Evolutionary conservation across 2,329 filamentous ascomycete genomes (phyloP).

Genomic region (Dryadomyces quercivorus): DNA sequence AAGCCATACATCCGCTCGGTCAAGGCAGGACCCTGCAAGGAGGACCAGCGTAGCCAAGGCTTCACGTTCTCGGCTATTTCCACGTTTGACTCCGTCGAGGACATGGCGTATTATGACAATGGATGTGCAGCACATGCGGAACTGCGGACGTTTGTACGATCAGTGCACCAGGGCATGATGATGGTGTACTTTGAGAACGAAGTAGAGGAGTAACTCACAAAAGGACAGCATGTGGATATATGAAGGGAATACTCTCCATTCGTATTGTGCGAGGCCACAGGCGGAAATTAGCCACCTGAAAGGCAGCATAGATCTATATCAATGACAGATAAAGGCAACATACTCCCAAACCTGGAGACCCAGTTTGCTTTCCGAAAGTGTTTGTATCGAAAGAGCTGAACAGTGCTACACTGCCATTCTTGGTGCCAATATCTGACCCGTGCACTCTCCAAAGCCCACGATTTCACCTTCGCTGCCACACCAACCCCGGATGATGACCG

Average conservation of each 20-base stretch:
- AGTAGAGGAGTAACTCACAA: background rate
- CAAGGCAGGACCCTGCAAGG: conserved; percentile 32
- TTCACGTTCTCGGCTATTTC: conserved; percentile 45
- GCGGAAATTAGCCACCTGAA: too few relatives aligned
- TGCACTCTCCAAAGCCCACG: conserved; percentile 33
- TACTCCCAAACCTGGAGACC: too few relatives aligned
- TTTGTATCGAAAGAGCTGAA: too few relatives aligned
- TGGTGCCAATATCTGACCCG: conserved; percentile 18
- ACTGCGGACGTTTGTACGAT: conserved; percentile 20
- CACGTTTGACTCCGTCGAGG: conserved; percentile 41
- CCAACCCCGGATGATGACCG: conserved; percentile 25
- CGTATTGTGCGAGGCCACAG: too few relatives aligned
- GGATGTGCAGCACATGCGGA: conserved; percentile 22
- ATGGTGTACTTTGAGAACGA: conserved; percentile 38
- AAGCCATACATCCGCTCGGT: conserved; percentile 46
- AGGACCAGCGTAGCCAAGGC: conserved; percentile 44
- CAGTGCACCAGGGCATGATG: conserved; percentile 25
- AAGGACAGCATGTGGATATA: too few relatives aligned
- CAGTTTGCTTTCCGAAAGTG: too few relatives aligned
- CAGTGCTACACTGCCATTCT: too few relatives aligned
- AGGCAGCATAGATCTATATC: too few relatives aligned
- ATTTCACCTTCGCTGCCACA: conserved; percentile 19
- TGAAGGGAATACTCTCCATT: too few relatives aligned
- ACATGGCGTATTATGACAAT: conserved; percentile 51
- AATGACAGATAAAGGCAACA: too few relatives aligned